Conservation (phyloP, 768 basidiomycete species). For the Suillus weaverae region DNA sequence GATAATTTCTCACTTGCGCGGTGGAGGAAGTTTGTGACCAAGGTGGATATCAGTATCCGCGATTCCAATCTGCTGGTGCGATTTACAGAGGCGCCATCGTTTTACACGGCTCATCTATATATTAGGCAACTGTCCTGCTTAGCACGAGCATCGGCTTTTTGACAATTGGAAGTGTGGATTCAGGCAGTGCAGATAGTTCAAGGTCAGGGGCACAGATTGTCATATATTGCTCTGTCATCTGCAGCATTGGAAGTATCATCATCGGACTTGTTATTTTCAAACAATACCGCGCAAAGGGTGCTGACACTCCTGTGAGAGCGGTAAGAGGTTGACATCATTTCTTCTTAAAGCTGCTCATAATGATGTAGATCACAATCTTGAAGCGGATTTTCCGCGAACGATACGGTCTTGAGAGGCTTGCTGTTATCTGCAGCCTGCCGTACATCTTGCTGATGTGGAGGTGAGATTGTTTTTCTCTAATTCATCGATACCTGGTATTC, state of each 20-base stretch:
- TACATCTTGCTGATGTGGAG: conserved; percentile 42
- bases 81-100: neutral
- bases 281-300: conserved; percentile 33
- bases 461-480: conserved; percentile 21
- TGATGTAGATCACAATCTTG: conserved; percentile 23
- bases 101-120: neutral
- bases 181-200: neutral
- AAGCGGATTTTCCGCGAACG: conserved; percentile 26
- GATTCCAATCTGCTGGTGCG: conserved; percentile 32
- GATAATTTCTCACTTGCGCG: conserved; percentile 26
- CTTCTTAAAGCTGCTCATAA: conserved; percentile 1
- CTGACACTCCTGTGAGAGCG: conserved; percentile 31
- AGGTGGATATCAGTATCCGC: conserved; percentile 32
- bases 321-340: conserved; percentile 11
- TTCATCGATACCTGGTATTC: neutral
- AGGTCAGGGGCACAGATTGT: conserved; percentile 27
- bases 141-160: conserved; percentile 26
- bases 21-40: conserved; percentile 30
- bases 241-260: conserved; percentile 30
- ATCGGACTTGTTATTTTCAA: conserved; percentile 31
- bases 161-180: conserved; percentile 16
- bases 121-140: conserved; percentile 31
- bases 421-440: conserved; percentile 42
- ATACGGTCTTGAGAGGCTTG: conserved; percentile 36
- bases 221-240: conserved; percentile 29